Percentiles rank a stretch among this genome's conserved stretches.
These are phyloP conservation scores for Cytauxzoon felis DNA, from an alignment of 169 alveolate genomes.

Conservation along the genomic window DNA sequence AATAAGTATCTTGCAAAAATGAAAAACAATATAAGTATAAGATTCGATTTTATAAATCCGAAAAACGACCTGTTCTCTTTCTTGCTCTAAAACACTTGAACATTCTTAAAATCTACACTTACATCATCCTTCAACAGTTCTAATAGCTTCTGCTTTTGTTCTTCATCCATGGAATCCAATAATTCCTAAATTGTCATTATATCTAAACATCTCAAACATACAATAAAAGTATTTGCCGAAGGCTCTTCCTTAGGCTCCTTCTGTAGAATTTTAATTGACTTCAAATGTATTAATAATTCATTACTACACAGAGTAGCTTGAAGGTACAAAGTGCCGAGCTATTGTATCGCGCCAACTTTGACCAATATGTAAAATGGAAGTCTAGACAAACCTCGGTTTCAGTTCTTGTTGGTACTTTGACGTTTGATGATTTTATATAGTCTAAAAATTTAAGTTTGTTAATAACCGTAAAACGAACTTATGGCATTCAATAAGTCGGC, in stretches of 20 bases:
- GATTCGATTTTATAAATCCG: no score
- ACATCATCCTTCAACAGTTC: slow-evolving; percentile 26
- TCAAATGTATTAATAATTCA: background rate
- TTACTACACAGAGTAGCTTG: background rate
- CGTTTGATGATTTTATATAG: slow-evolving; percentile 1
- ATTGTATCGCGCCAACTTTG: no score
- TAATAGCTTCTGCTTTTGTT: slow-evolving; percentile 18
- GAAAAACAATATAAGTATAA: no score
- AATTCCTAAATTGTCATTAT: slow-evolving; percentile 5
- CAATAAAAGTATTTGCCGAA: background rate
- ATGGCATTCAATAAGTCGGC: slow-evolving; percentile 53
- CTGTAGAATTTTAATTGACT: background rate
- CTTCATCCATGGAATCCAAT: slow-evolving; percentile 35
- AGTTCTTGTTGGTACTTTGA: no score
- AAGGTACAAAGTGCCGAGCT: background rate
- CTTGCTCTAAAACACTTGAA: slow-evolving; percentile 9
- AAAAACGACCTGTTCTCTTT: background rate
- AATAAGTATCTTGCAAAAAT: no score
- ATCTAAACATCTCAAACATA: no score
- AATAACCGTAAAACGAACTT: slow-evolving; percentile 21
- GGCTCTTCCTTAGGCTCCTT: background rate
- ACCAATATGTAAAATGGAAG: no score
- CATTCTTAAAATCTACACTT: background rate
- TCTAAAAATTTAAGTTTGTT: background rate
- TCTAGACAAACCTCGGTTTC: no score